Evolutionary conservation across 148 eudicot genomes (phyloP).

Genomic region (Camellia japonica): DNA sequence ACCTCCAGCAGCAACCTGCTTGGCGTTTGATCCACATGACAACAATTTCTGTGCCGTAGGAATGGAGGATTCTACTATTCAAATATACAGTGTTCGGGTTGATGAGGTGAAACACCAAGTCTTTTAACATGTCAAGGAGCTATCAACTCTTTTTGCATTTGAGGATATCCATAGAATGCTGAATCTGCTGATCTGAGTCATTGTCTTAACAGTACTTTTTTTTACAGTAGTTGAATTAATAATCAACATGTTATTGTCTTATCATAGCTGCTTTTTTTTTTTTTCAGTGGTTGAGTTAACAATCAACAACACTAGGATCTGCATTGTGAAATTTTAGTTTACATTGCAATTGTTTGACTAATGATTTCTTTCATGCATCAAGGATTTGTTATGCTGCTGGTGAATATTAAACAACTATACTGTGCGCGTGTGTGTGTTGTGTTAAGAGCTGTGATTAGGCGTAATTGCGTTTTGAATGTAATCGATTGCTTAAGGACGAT

Average conservation of each 20-base stretch:
- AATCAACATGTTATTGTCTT: not conserved
- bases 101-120: slow-evolving; percentile 41
- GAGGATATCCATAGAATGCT: not conserved
- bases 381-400: not conserved
- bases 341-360: not conserved
- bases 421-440: not conserved
- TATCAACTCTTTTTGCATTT: not conserved
- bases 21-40: slow-evolving; percentile 63
- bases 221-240: too few species aligned
- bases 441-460: not conserved
- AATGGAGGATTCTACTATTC: slow-evolving; percentile 57
- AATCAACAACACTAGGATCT: too few species aligned
- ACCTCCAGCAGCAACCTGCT: slow-evolving; percentile 57
- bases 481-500: not conserved
- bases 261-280: too few species aligned
- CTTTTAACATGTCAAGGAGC: slow-evolving; percentile 2
- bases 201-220: not conserved
- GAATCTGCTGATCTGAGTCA: not conserved
- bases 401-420: not conserved
- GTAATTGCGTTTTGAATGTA: not conserved
- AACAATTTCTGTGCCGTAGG: slow-evolving; percentile 60
- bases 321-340: not conserved
- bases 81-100: slow-evolving; percentile 56
- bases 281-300: not conserved
- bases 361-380: not conserved